These are phyloP conservation scores for Alternaria brassicae DNA, from an alignment of 2,329 filamentous ascomycete species.

Conservation along the genomic window DNA sequence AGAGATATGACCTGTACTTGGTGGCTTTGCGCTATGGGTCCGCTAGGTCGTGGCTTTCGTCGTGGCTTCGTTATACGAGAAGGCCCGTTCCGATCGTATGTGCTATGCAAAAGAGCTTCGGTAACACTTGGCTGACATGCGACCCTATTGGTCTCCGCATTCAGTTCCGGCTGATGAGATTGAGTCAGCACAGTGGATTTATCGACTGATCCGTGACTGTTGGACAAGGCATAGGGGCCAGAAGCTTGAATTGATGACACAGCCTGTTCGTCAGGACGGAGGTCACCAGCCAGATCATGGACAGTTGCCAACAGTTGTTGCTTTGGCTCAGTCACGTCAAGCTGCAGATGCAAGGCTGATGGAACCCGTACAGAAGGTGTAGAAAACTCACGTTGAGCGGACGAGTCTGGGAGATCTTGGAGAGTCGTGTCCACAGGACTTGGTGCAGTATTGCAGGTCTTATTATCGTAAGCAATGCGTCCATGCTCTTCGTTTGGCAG, in stretches of 20 bases:
- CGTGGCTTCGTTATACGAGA: constrained; percentile 19
- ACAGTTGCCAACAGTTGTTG: not conserved
- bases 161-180: not conserved
- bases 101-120: not conserved
- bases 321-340: not conserved
- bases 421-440: not conserved
- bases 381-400: not conserved
- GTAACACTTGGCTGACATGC: not conserved
- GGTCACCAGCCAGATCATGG: not conserved
- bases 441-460: not conserved
- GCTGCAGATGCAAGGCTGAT: not conserved
- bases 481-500: not conserved
- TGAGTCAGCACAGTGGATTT: not conserved
- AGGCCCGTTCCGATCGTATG: not conserved
- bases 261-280: not conserved
- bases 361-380: not conserved
- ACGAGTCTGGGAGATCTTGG: not conserved
- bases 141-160: not conserved
- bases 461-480: not conserved
- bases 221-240: not conserved
- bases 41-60: constrained; percentile 9
- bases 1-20: not conserved
- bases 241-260: not conserved
- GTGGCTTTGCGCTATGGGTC: not conserved
- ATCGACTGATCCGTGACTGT: not conserved